A percentile compares a stretch with the other conserved stretches of the same genome.
Conservation (phyloP, 495 filamentous ascomycete species). For the Podospora anserina region DNA sequence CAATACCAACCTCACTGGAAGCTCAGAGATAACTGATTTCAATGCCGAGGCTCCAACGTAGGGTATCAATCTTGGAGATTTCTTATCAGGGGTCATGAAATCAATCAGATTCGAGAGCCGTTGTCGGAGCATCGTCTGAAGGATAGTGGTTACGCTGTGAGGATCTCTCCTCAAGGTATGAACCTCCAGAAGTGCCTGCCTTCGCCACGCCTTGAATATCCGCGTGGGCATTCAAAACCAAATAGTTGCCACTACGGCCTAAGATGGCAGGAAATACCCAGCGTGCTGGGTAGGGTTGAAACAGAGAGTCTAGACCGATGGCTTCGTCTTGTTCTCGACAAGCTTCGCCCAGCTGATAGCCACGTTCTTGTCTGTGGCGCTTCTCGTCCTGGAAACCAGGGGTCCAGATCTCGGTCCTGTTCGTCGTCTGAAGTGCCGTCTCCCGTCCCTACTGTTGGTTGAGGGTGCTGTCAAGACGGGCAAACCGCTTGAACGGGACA, state of each 20-base stretch:
- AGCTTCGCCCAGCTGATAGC: neutral
- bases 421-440: neutral
- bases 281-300: neutral
- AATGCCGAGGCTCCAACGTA: neutral
- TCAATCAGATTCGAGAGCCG: neutral
- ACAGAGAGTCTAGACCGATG: neutral
- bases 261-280: neutral
- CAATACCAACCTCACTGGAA: neutral
- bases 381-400: neutral
- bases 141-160: neutral
- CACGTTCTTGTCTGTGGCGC: constrained; percentile 4
- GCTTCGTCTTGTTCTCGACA: neutral
- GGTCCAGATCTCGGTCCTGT: neutral
- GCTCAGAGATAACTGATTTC: neutral
- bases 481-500: neutral
- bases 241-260: neutral
- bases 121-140: neutral
- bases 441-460: neutral
- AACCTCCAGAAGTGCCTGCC: neutral
- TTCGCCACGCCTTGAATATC: neutral
- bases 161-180: neutral
- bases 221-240: neutral
- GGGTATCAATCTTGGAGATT: neutral
- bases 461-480: neutral
- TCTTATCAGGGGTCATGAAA: neutral